phyloP scores from a whole-genome alignment of 2,329 filamentous ascomycete species.

The Arthrobotrys conoides region DNA sequence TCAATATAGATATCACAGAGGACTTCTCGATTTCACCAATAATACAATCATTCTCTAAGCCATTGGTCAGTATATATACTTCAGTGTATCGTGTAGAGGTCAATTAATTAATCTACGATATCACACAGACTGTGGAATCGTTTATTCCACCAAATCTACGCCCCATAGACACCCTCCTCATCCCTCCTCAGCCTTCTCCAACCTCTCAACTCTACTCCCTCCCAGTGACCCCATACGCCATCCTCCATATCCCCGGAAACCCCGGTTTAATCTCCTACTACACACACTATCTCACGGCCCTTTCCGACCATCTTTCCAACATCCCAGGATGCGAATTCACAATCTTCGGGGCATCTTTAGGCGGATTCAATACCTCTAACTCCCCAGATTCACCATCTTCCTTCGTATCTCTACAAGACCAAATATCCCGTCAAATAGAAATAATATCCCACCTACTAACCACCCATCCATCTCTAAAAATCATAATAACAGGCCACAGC shows the following conservation, averaged over 20 bases:
- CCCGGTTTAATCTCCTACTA: slow-evolving; percentile 84
- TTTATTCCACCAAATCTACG: slow-evolving; percentile 34
- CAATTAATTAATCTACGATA: slow-evolving; percentile 3
- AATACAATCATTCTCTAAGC: slow-evolving; percentile 43
- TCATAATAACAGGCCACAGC: slow-evolving; percentile 78
- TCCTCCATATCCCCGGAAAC: slow-evolving; percentile 83
- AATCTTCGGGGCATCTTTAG: slow-evolving; percentile 47
- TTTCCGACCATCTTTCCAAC: slow-evolving; percentile 67
- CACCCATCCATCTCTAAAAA: slow-evolving; percentile 40
- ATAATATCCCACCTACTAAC: slow-evolving; percentile 46
- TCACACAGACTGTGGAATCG: slow-evolving; percentile 24
- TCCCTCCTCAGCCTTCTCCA: slow-evolving; percentile 51
- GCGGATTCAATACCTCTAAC: slow-evolving; percentile 44
- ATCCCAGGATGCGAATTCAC: slow-evolving; percentile 46
- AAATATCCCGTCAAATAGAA: slow-evolving; percentile 48
- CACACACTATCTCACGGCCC: slow-evolving; percentile 74
- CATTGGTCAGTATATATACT: slow-evolving; percentile 22
- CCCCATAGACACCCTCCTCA: slow-evolving; percentile 42
- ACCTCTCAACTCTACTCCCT: slow-evolving; percentile 45
- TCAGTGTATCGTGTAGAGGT: background rate
- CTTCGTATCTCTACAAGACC: slow-evolving; percentile 37
- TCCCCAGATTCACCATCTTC: background rate
- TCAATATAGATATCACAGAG: slow-evolving; percentile 1
- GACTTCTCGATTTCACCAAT: background rate
- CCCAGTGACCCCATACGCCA: slow-evolving; percentile 67